Evolutionary conservation across 129 eudicot species (phyloP), one percentile per base, ranked within the genome.

Genomic region (Centaurea solstitialis): DNA sequence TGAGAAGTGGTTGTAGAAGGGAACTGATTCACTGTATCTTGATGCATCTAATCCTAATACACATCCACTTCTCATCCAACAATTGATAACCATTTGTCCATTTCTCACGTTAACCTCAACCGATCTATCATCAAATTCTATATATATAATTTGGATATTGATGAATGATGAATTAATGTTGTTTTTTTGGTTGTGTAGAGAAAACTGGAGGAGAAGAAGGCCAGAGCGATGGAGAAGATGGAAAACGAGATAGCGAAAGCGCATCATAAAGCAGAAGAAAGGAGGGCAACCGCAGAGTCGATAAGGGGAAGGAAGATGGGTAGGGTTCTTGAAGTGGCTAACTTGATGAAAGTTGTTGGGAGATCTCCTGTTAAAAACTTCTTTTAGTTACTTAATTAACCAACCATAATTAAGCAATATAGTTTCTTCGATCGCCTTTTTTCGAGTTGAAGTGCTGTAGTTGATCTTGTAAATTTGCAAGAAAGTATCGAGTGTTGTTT

Each of bases 171-270:
- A 53, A 13, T 9, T 41, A 4, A 1, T 6, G 41, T 23, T 21
- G 26, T 79, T 75, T 12, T 12, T 9, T 17, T 20, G 78, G 78
- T 18, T 79, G 33, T 75, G 80, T 41, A 93, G 98, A 91, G 98
- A 79, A 93, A 91, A 70, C 79, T 93, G 35, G 98, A 91, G 86
- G 98, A 93, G 82, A 91, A 91, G 66, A 93, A 93, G 75, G 98
- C 93, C 71, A 89, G 84, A 83, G 98, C 97, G 70, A 62, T 81
- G 72, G 94, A 93, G 18, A 91, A 91, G 86, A 93, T 93, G 97
- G 89, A 89, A 74, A 93, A 93, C 70, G 98, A 93, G 47, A 86
- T 89, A 45, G 98, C 94, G 18, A 93, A 86, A 88, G 97, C 98
- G 1, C 97, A 78, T n/a, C 89, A 88, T 23, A 93, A 93, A 85